Evolutionary conservation across 1,284 basidiomycete species (phyloP), one percentile per base, ranked within the genome.

Genomic region (Naganishia cerealis): DNA sequence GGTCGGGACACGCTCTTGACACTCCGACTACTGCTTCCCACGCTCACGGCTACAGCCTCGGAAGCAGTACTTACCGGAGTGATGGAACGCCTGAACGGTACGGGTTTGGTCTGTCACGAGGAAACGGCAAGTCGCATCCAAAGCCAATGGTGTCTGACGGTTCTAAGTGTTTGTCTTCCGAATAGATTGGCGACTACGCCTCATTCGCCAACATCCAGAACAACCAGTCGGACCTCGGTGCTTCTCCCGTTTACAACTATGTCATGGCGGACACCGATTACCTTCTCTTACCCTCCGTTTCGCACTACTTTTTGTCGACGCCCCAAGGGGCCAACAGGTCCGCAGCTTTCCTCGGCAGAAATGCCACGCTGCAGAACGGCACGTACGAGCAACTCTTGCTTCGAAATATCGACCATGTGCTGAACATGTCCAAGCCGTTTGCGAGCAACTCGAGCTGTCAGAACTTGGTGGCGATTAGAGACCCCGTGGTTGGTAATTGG

Each of bases 401-500:
- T 65, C 71, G 74, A 69, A 82, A 78, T 57, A 74, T 76, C 24
- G 67, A 75, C 48, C 74, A 79, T 65, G 74, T 79, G 8, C 66
- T 80, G 59, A 74, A 75, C 56, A 72, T 75, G 39, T 71, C 82
- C 0, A 70, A 57, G 3, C 77, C 82, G 2, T 83, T 83, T 71
- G 77, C 80, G 0, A 72, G 63, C 33, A 70, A 72, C 52, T 70
- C 67, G 10, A 77, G 78, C 65, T 62, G 67, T 38, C 68, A 78
- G 36, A 79, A 82, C 54, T 75, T 80, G 39, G 77, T 83, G 33
- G 72, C 76, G 29, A 77, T 79, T 7, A 77, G 81, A 0, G 71
- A 79, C 46, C 73, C 75, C 7, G 58, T 69, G 3, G 79, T 82
- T 0, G 84, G 85, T 0, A 82, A 85, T 71, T 86, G 85, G 84